Base-by-base conservation (phyloP, 2,329 filamentous ascomycete genomes). In the Didymella pomorum region DNA sequence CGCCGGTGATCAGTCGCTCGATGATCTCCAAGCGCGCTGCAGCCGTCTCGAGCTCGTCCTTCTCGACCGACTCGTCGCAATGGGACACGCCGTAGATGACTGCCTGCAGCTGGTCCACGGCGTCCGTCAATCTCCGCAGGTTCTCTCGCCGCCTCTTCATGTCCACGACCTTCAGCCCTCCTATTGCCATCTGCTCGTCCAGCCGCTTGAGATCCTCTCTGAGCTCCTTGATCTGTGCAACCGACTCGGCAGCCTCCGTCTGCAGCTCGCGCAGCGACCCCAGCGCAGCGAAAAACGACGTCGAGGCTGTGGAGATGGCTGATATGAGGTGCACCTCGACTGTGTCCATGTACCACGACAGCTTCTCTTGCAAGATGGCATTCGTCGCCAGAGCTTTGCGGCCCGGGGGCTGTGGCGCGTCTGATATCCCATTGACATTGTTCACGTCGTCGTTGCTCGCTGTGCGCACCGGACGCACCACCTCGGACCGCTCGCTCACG, bases 311-410 rank as follows among this genome's bases (percentile, higher is more conserved):
- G 2, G 94, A 98, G 62, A 99, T 99, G 0, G 93, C 97, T 29
- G 92, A 92, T 68, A 99, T 97, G 8, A 99, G 82, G 74, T 99
- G 95, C 53, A 99, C 92, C 75, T 99, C 95, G 21, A 99, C 93
- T 0, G 95, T 99, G 75, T 99, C 95, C 93, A 99, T 97, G 76
- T 99, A 99, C 95, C 95, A 99, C 0, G 95, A 98, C 12, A 99
- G 82, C 78, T 99, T 99, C 78, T 99, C 95, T 75, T 99, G 95
- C 33, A 99, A 78, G 58, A 99, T 99, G 0, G 95, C 95, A 78
- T 99, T 99, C 0, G 93, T 97, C 8, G 94, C 94, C 26, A 99
- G 82, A 1, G 92, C 91, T 75, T 97, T 98, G 60, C 94, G 86
- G 9, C 82, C 82, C 12, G 79, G 78, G 18, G 78, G 75, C 42